Percentiles rank a stretch among this genome's conserved stretches.
These are phyloP conservation scores for Pisolithus tinctorius DNA, from an alignment of 768 basidiomycete species.

Conservation along the genomic window DNA sequence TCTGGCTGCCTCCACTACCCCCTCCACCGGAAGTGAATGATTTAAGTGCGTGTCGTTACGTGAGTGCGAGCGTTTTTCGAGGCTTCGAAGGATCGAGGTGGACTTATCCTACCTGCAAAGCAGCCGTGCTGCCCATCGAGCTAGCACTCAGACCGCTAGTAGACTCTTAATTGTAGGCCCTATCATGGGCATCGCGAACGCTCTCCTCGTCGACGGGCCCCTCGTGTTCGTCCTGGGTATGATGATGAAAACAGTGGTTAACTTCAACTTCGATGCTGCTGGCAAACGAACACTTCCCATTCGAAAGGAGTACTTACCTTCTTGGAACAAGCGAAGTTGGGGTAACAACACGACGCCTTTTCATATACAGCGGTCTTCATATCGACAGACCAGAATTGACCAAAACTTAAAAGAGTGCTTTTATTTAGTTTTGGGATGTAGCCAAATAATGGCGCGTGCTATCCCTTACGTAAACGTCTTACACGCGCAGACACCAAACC, in stretches of 20 bases:
- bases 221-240: conserved; percentile 41
- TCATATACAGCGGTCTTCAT: too few relatives aligned
- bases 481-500: too few relatives aligned
- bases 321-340: too few relatives aligned
- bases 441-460: too few relatives aligned
- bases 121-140: conserved; percentile 71
- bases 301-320: too few relatives aligned
- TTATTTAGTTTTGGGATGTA: too few relatives aligned
- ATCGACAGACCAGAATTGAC: too few relatives aligned
- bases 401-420: too few relatives aligned
- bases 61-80: background rate
- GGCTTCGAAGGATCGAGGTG: background rate
- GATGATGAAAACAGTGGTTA: background rate
- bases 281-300: too few relatives aligned
- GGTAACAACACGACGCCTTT: too few relatives aligned
- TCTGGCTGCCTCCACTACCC: conserved; percentile 25
- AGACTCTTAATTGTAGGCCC: conserved; percentile 52
- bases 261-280: too few relatives aligned
- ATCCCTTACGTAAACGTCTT: too few relatives aligned
- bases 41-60: background rate
- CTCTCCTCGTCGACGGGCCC: conserved; percentile 51
- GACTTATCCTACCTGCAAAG: conserved; percentile 47
- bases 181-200: conserved; percentile 54
- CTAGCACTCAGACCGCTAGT: conserved; percentile 45
- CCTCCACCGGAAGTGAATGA: conserved; percentile 35